Base-by-base conservation (phyloP, 2,329 filamentous ascomycete genomes). In the Xylariaceae sp. region DNA sequence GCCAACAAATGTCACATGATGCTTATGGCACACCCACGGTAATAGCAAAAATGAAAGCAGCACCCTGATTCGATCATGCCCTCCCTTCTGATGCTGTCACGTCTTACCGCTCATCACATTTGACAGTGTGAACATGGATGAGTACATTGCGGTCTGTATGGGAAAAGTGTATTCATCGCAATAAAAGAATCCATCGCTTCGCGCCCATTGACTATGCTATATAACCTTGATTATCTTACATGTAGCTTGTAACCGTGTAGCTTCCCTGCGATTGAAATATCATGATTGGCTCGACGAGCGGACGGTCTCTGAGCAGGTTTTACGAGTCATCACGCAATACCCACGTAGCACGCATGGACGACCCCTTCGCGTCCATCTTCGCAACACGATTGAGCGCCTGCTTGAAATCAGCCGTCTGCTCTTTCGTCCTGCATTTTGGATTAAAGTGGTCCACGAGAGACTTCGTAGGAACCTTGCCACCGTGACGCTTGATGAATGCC, bases 361-460 rank as follows among this genome's bases (percentile, higher is more conserved):
- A 75, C 4, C 79, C 79, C 10, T 70, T 69, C 66, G 82, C 78
- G 64, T 90, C 82, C 67, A 96, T 71, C 48, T 75, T 81, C 1
- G 93, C 93, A 63, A 96, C 87, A 55, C 78, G 78, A 61, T 88
- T 85, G 49, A 97, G 73, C 61, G 90, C 90, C 62, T 82, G 78
- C 71, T 91, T 93, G 68, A 97, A 97, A 67, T 91, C 87, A 16
- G 83, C 81, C 47, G 86, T 87, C 55, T 89, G 81, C 55, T 83
- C 80, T 22, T 78, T 71, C 41, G 83, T 88, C 18, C 80, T 81
- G 66, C 90, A 96, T 63, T 85, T 88, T 13, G 83, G 82, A 69
- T 92, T 90, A 70, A 97, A 97, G 64, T 96, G 90, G 63, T 96
- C 89, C 19, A 96, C 88, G 42, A 97, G 72, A 77, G 90, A 86